A percentile compares a stretch with the other conserved stretches of the same genome.
These are phyloP conservation scores for Spizellomyces punctatus DNA, from an alignment of 192 early-diverging fungal species.

Conservation along the genomic window DNA sequence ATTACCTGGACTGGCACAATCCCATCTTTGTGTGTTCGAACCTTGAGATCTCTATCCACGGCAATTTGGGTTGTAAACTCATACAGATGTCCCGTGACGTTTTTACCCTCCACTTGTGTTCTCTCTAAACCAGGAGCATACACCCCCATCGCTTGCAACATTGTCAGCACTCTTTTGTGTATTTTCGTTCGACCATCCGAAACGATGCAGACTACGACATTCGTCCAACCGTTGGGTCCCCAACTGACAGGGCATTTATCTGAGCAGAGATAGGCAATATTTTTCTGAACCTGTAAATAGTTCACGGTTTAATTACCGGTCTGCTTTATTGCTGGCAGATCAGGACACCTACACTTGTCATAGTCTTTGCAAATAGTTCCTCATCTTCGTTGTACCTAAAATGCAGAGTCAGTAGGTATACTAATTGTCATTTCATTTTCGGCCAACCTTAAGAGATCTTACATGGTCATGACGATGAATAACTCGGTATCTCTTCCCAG, in stretches of 20 bases:
- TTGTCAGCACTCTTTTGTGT: conserved; percentile 63
- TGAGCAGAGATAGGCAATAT: conserved; percentile 85
- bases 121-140: conserved; percentile 63
- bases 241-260: conserved; percentile 70
- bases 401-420: conserved; percentile 51
- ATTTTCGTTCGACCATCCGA: conserved; percentile 79
- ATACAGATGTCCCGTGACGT: conserved; percentile 81
- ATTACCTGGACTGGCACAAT: conserved; percentile 64
- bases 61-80: conserved; percentile 83
- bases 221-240: conserved; percentile 63
- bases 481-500: conserved; percentile 76
- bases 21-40: conserved; percentile 55
- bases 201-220: conserved; percentile 54
- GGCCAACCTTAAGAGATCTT: conserved; percentile 48
- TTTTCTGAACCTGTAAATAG: conserved; percentile 64
- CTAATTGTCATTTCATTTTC: conserved; percentile 30
- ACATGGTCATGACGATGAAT: conserved; percentile 93
- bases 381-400: conserved; percentile 83
- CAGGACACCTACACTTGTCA: conserved; percentile 68
- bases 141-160: conserved; percentile 75
- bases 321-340: background rate
- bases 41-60: conserved; percentile 64
- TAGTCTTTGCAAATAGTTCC: conserved; percentile 84
- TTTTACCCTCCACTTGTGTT: conserved; percentile 54
- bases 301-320: conserved; percentile 16